These are phyloP conservation scores for Gliomastix tumulicola DNA, from an alignment of 2,329 filamentous ascomycete species.

Conservation along the genomic window DNA sequence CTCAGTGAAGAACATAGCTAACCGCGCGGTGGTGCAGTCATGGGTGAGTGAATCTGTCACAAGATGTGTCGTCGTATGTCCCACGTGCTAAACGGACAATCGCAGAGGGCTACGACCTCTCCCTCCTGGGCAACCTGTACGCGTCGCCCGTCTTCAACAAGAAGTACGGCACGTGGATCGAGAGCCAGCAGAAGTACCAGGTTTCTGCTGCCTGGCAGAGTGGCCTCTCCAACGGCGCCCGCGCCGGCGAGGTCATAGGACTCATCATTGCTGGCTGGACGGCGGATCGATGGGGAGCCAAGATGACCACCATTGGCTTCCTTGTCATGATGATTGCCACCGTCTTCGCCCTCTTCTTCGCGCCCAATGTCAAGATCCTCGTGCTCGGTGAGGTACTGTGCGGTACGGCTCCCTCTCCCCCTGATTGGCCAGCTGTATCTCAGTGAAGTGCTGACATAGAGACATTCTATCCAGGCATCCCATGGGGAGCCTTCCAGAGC, in stretches of 20 bases:
- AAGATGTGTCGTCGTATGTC: no score
- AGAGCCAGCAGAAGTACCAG: conserved; percentile 28
- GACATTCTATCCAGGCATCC: conserved; percentile 32
- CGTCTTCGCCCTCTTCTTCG: conserved; percentile 48
- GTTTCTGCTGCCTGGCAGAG: conserved; percentile 51
- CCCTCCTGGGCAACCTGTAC: conserved; percentile 40
- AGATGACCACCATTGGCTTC: conserved; percentile 38
- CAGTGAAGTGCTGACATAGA: not conserved
- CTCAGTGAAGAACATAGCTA: no score
- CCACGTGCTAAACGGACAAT: no score
- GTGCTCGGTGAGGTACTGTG: conserved; percentile 41
- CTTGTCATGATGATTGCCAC: conserved; percentile 39
- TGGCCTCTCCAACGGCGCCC: conserved; percentile 44
- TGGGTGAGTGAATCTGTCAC: no score
- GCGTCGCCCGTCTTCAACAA: conserved; percentile 35
- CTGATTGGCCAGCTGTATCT: conserved; percentile 7
- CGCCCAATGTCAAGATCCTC: conserved; percentile 34
- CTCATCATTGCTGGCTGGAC: conserved; percentile 45
- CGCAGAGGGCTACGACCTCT: conserved; percentile 46
- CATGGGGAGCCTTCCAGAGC: conserved; percentile 46
- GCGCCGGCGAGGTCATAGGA: conserved; percentile 48
- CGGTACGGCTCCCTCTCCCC: conserved; percentile 13
- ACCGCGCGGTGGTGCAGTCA: no score
- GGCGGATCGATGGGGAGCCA: conserved; percentile 42
- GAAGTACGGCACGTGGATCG: conserved; percentile 34